These are phyloP conservation scores for Kodamaea kaohsiungensis DNA, from an alignment of 805 yeast genomes.

Conservation along the genomic window DNA sequence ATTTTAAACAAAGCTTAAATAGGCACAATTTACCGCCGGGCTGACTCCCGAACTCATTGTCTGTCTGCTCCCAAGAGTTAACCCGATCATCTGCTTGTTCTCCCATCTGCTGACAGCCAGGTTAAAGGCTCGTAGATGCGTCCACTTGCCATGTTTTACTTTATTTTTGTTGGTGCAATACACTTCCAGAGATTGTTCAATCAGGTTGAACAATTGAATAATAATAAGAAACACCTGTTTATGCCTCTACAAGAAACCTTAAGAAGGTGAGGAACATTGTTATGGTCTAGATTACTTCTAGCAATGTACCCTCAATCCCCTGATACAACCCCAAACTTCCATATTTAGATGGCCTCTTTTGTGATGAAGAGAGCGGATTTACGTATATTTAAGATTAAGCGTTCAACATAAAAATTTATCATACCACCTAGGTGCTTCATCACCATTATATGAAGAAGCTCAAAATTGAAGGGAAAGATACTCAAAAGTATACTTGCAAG, in stretches of 20 bases:
- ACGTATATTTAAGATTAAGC: neutral
- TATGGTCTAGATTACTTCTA: neutral
- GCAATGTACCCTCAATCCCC: too few species aligned
- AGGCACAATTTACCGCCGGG: neutral
- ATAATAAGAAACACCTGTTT: too few species aligned
- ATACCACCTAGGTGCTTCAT: neutral
- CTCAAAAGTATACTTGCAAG: too few species aligned
- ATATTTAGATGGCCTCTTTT: neutral
- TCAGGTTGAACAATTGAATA: neutral
- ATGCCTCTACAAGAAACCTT: neutral
- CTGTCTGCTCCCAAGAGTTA: neutral
- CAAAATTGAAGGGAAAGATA: neutral
- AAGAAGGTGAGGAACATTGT: neutral
- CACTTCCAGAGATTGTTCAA: neutral
- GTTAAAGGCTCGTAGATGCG: neutral
- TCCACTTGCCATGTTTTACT: neutral
- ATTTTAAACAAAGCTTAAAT: neutral
- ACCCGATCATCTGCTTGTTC: slow-evolving; percentile 1
- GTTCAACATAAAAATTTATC: neutral
- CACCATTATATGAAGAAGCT: neutral
- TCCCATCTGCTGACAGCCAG: slow-evolving; percentile 1
- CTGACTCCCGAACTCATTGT: neutral
- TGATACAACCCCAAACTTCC: neutral
- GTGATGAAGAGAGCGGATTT: neutral
- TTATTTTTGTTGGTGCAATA: neutral